Base-by-base conservation (phyloP, 2,329 filamentous ascomycete species). In the Ophidiomyces ophidiicola region DNA sequence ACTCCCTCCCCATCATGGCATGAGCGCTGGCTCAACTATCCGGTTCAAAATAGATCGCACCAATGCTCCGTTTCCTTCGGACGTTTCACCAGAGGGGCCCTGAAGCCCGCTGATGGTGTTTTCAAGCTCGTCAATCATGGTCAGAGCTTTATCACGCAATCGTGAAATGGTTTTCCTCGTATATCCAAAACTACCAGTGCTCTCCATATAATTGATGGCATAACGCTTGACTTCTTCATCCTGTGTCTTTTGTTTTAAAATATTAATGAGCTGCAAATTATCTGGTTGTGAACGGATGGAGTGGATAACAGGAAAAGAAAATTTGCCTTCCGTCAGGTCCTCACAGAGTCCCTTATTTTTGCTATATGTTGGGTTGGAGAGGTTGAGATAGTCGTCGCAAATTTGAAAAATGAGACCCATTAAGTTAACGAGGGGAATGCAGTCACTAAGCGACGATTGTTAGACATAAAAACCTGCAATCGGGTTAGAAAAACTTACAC, bases 201-300 rank as follows among this genome's bases (percentile, higher is more conserved):
- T 69, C 59, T 94, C 79, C 85, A 98, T 93, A 58, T 94, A 93
- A 32, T 70, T 70, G 14, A 96, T 79, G 2, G 90, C 90, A 57
- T 94, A 96, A 44, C 74, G 67, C 68, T 94, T 94, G 39, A 94
- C 81, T 50, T 86, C 80, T 38, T 82, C 75, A 51, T 93, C 80
- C 6, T 68, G 71, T 1, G 85, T 84, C 63, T 85, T 86, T 60
- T 93, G 85, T 62, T 82, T 82, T 29, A 94, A 68, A 39, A 94
- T 93, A 56, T 90, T 93, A 59, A 94, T 74, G 40, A 98, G 72
- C 53, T 92, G 12, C 75, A 82, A 56, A 40, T 64, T 66, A 3
- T 51, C 51, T 2, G 61, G 61, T 55, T 86, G 74, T 44, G 80
- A 64, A 46, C 59, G 46, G 17, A 49, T 44, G 23, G 44, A 43